A percentile compares a stretch with the other conserved stretches of the same genome.
Conservation (phyloP, 2,329 filamentous ascomycete genomes). For the Aspergillus unguis region DNA sequence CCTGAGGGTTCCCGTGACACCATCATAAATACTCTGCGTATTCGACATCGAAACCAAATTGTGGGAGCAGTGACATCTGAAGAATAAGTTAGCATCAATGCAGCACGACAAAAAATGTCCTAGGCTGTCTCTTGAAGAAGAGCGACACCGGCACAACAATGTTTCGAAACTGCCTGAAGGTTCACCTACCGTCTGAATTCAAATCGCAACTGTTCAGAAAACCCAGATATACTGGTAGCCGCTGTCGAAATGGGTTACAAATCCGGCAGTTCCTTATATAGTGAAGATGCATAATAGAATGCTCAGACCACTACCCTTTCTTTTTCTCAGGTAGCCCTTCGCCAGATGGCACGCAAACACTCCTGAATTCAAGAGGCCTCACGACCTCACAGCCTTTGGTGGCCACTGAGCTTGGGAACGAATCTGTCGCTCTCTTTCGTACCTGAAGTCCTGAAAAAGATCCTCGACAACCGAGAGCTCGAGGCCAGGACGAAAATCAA, state of each 20-base stretch:
- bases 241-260: not conserved
- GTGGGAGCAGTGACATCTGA: not conserved
- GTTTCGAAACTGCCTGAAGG: slow-evolving; percentile 7
- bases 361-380: not conserved
- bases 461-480: not conserved
- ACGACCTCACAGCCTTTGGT: no score
- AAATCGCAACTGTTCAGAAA: not conserved
- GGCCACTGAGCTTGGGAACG: no score
- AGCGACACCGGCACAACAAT: not conserved
- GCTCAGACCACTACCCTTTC: not conserved
- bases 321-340: not conserved
- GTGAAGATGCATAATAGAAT: not conserved
- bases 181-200: slow-evolving; percentile 5
- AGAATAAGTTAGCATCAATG: not conserved
- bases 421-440: no score
- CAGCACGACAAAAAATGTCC: not conserved
- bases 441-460: no score
- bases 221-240: not conserved
- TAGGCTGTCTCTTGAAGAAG: not conserved
- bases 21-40: slow-evolving; percentile 25
- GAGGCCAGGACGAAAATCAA: not conserved
- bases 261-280: not conserved
- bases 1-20: slow-evolving; percentile 29
- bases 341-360: not conserved
- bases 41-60: slow-evolving; percentile 5